phyloP scores from a whole-genome alignment of 2,329 filamentous ascomycete genomes.

The Lasiodiplodia citricola region DNA sequence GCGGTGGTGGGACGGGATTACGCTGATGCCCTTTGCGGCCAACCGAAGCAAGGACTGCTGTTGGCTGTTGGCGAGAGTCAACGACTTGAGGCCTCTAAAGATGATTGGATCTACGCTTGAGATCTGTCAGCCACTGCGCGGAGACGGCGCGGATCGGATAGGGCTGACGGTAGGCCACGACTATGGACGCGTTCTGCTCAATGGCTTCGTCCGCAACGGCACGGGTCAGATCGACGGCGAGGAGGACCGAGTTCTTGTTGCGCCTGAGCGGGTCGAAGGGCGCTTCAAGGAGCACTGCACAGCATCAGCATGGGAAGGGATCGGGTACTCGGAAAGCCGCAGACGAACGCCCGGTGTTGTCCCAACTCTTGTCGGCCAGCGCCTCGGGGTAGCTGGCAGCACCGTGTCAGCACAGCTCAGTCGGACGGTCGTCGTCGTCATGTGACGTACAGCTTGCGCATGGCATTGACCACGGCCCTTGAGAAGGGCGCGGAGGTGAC shows the following conservation, averaged over 20 bases:
- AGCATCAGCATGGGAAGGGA: background rate
- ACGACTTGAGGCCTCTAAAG: conserved; percentile 87
- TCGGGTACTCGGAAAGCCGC: background rate
- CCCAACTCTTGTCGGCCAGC: conserved; percentile 87
- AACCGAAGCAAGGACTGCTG: conserved; percentile 84
- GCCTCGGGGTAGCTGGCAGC: conserved; percentile 78
- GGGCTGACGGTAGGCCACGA: conserved; percentile 83
- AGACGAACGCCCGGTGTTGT: conserved; percentile 81
- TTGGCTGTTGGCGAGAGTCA: conserved; percentile 84
- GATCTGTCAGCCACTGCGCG: conserved; percentile 32
- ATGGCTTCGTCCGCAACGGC: conserved; percentile 92
- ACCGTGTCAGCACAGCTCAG: background rate
- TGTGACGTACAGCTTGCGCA: conserved; percentile 75
- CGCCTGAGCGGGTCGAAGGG: conserved; percentile 63
- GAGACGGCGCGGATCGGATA: background rate
- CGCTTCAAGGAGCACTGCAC: conserved; percentile 69
- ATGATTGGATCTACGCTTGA: conserved; percentile 82
- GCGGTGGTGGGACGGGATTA: conserved; percentile 25
- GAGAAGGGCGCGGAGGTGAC: conserved; percentile 64
- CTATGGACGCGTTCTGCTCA: conserved; percentile 71
- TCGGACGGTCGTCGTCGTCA: background rate
- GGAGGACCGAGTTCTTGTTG: conserved; percentile 71
- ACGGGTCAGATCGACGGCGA: conserved; percentile 90
- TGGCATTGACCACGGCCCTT: conserved; percentile 73
- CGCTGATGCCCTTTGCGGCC: conserved; percentile 84